These are phyloP conservation scores for Suhomyces guaymorum DNA, from an alignment of 1,139 yeast genomes.

Conservation along the genomic window DNA sequence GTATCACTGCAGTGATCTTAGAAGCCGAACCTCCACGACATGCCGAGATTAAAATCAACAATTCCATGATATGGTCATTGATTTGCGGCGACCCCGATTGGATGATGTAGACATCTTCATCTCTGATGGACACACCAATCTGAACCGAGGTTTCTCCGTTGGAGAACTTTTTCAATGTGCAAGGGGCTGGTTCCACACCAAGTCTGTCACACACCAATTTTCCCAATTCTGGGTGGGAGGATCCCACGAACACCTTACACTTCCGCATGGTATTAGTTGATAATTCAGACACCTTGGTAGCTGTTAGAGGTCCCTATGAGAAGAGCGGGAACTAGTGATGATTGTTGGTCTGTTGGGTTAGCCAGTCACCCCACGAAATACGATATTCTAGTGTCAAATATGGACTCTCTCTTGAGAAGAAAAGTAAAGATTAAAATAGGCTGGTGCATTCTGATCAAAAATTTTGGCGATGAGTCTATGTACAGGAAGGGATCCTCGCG, in stretches of 20 bases:
- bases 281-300: constrained; percentile 9
- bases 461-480: constrained; percentile 10
- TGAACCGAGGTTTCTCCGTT: constrained; percentile 98
- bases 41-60: constrained; percentile 87
- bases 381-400: constrained; percentile 3
- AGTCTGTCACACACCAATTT: constrained; percentile 82
- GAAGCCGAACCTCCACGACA: constrained; percentile 98
- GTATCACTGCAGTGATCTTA: constrained; percentile 94
- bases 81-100: constrained; percentile 89
- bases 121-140: constrained; percentile 91
- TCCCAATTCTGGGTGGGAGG: constrained; percentile 94
- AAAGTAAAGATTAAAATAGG: constrained; percentile 7
- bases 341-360: neutral
- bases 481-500: constrained; percentile 1
- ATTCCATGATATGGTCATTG: constrained; percentile 96
- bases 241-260: constrained; percentile 95
- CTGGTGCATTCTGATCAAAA: too few species aligned
- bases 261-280: constrained; percentile 65
- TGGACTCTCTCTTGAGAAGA: constrained; percentile 11
- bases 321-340: constrained; percentile 1
- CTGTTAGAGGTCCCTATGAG: constrained; percentile 1
- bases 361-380: neutral
- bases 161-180: constrained; percentile 85
- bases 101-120: constrained; percentile 93
- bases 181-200: constrained; percentile 95